Evolutionary conservation across 768 basidiomycete genomes (phyloP).

Genomic region (Termitomyces eurrhizus): DNA sequence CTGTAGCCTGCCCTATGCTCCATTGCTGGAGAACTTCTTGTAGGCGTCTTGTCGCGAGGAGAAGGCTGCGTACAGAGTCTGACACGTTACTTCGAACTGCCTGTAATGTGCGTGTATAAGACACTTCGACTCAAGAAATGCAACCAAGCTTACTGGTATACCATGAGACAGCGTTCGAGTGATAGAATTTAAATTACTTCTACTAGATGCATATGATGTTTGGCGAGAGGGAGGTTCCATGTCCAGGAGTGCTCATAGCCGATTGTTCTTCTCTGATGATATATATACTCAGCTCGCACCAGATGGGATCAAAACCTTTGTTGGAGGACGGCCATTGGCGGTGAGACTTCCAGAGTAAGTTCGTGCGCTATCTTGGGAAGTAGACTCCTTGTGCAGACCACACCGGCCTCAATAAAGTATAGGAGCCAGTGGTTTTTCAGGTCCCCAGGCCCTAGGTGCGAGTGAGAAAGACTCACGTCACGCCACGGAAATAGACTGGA

Average conservation of each 20-base stretch:
- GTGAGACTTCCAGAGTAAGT: too few species aligned
- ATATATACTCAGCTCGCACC: background rate
- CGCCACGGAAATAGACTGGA: background rate
- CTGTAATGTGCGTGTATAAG: conserved; percentile 14
- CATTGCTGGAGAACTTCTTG: conserved; percentile 71
- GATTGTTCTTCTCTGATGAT: background rate
- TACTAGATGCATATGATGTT: background rate
- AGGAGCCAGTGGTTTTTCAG: background rate
- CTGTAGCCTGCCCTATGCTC: conserved; percentile 55
- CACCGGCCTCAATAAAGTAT: background rate
- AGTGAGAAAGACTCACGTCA: background rate
- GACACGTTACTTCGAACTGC: conserved; percentile 45
- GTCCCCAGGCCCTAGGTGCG: background rate
- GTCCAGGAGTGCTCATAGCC: background rate
- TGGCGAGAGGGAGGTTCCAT: conserved; percentile 1
- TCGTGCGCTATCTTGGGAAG: background rate
- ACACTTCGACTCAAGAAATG: background rate
- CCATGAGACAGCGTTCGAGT: background rate
- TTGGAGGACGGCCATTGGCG: background rate
- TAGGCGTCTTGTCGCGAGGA: conserved; percentile 81
- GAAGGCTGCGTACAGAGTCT: conserved; percentile 55
- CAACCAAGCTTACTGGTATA: background rate
- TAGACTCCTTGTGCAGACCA: background rate
- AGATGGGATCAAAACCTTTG: background rate
- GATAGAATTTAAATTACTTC: background rate